Percentiles rank a stretch among this genome's conserved stretches.
Evolutionary conservation across 805 yeast species (phyloP).

Genomic region (Candida germanica): DNA sequence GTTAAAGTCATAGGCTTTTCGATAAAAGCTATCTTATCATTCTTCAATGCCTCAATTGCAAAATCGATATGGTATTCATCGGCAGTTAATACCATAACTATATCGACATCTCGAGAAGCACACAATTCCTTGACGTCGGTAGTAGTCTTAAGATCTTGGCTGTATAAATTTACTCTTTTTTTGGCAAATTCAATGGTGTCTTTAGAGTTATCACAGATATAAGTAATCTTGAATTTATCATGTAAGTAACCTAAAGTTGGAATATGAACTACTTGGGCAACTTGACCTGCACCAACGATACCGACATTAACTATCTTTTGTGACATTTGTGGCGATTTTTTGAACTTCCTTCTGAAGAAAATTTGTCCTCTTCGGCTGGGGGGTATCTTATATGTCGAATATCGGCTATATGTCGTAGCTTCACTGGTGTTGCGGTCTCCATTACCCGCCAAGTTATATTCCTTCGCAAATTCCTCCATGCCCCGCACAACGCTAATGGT

Average conservation of each 20-base stretch:
- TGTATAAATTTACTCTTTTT: background rate
- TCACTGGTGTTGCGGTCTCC: no score
- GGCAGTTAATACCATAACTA: background rate
- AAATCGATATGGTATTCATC: constrained; percentile 1
- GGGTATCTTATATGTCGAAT: no score
- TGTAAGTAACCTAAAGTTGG: background rate
- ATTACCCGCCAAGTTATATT: no score
- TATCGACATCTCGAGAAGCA: background rate
- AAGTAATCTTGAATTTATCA: background rate
- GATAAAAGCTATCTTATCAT: constrained; percentile 1
- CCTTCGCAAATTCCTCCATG: no score
- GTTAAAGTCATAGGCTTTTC: constrained; percentile 1
- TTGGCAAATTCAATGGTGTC: constrained; percentile 1
- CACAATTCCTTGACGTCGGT: background rate
- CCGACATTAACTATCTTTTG: background rate
- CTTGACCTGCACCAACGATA: background rate
- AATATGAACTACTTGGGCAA: constrained; percentile 1
- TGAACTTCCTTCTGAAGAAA: no score
- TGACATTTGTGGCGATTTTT: no score
- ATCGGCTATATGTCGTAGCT: no score
- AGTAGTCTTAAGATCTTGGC: background rate
- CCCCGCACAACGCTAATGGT: no score
- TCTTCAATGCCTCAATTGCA: background rate
- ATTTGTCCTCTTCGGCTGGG: no score
- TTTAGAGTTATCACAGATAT: background rate